Conservation (phyloP, 1,284 basidiomycete species). For the Melampsora larici-populina region DNA sequence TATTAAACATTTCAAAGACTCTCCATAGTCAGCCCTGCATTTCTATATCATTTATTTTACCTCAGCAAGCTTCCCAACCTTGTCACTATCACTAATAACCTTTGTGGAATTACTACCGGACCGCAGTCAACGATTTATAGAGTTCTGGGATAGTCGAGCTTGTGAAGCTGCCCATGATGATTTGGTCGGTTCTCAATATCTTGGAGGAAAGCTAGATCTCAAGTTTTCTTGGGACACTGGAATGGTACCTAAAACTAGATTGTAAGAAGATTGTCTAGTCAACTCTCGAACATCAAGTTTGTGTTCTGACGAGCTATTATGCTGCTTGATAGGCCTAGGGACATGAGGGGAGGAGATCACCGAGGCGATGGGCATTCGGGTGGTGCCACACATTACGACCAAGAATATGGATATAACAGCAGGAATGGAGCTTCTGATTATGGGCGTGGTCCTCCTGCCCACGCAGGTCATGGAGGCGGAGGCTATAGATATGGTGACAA, state of each 20-base stretch:
- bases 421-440: slow-evolving; percentile 6
- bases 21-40: slow-evolving; percentile 63
- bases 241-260: slow-evolving; percentile 48
- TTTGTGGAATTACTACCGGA: slow-evolving; percentile 23
- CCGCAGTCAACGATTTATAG: slow-evolving; percentile 72
- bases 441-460: not conserved
- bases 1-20: slow-evolving; percentile 65
- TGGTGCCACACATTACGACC: slow-evolving; percentile 52
- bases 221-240: slow-evolving; percentile 75
- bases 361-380: slow-evolving; percentile 10
- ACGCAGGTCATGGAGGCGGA: not conserved
- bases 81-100: slow-evolving; percentile 2
- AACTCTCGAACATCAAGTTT: not conserved
- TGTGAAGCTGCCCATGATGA: slow-evolving; percentile 75
- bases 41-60: not conserved
- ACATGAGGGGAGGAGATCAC: slow-evolving; percentile 42
- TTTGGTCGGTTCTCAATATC: slow-evolving; percentile 70
- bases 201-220: slow-evolving; percentile 83
- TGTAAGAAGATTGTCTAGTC: slow-evolving; percentile 54
- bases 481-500: not conserved
- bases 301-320: not conserved
- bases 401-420: slow-evolving; percentile 45
- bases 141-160: slow-evolving; percentile 79
- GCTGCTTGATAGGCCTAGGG: slow-evolving; percentile 42
- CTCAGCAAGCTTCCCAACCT: not conserved